Conservation (phyloP, 495 filamentous ascomycete genomes). For the Penicillium subrubescens region DNA sequence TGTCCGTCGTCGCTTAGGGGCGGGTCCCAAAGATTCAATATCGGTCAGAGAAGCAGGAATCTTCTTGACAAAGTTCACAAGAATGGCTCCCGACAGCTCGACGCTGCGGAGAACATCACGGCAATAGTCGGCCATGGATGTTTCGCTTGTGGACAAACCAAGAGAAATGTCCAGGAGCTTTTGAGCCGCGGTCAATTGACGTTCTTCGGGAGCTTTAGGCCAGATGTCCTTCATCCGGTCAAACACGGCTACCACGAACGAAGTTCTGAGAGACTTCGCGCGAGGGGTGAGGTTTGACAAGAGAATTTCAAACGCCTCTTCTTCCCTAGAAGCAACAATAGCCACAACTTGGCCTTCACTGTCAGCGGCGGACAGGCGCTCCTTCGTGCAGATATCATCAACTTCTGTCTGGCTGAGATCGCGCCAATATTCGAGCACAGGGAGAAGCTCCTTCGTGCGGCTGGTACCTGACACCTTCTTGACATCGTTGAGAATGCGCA, state of each 20-base stretch:
- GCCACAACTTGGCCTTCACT: conserved; percentile 62
- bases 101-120: conserved; percentile 69
- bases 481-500: conserved; percentile 69
- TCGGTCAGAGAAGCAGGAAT: conserved; percentile 64
- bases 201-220: conserved; percentile 66
- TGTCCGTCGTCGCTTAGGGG: conserved; percentile 73
- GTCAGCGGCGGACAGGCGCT: conserved; percentile 60
- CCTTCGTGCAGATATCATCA: conserved; percentile 49
- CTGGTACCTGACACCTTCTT: conserved; percentile 67
- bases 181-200: conserved; percentile 58
- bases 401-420: conserved; percentile 46
- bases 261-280: conserved; percentile 45
- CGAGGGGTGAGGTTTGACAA: conserved; percentile 51
- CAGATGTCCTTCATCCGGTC: conserved; percentile 68
- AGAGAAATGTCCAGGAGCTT: conserved; percentile 59
- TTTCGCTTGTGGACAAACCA: conserved; percentile 23
- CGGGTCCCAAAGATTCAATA: conserved; percentile 63
- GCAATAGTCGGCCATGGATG: conserved; percentile 52
- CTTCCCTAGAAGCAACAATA: conserved; percentile 66
- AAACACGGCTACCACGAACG: conserved; percentile 63
- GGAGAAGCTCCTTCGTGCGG: conserved; percentile 69
- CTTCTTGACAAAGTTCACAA: conserved; percentile 67
- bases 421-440: conserved; percentile 68
- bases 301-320: conserved; percentile 65
- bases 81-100: conserved; percentile 67